A percentile compares a stretch with the other conserved stretches of the same genome.
Conservation (phyloP, 306 rosid species). For the Sicyos baderoa region DNA sequence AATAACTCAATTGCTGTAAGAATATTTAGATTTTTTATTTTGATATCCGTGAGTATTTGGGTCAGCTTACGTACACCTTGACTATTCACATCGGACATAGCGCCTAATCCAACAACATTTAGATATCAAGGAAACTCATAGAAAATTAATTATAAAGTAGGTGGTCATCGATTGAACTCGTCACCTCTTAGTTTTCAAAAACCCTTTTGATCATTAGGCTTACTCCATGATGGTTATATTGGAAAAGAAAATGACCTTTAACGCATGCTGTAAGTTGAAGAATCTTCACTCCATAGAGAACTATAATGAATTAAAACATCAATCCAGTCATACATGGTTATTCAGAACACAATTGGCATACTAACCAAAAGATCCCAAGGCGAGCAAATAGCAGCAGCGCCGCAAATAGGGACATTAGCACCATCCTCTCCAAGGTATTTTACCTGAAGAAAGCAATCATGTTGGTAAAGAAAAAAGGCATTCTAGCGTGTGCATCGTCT, state of each 20-base stretch:
- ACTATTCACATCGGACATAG: too few species aligned
- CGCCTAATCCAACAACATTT: too few species aligned
- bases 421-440: conserved; percentile 95
- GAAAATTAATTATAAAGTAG: too few species aligned
- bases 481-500: not conserved
- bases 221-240: too few species aligned
- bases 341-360: not conserved
- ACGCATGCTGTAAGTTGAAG: not conserved
- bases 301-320: conserved; percentile 10
- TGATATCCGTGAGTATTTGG: too few species aligned
- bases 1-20: not conserved
- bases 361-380: conserved; percentile 99
- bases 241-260: not conserved
- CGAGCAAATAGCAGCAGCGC: conserved; percentile 82
- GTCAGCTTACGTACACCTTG: too few species aligned
- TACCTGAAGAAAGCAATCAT: conserved; percentile 39
- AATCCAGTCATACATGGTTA: not conserved
- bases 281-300: not conserved
- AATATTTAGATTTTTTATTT: too few species aligned
- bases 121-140: too few species aligned
- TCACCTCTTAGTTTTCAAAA: too few species aligned
- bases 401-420: conserved; percentile 65
- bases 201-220: too few species aligned
- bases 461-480: not conserved
- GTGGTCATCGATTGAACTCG: too few species aligned